A percentile compares a stretch with the other conserved stretches of the same genome.
Evolutionary conservation across 2,329 filamentous ascomycete genomes (phyloP).

Genomic region (Xylaria sp.): DNA sequence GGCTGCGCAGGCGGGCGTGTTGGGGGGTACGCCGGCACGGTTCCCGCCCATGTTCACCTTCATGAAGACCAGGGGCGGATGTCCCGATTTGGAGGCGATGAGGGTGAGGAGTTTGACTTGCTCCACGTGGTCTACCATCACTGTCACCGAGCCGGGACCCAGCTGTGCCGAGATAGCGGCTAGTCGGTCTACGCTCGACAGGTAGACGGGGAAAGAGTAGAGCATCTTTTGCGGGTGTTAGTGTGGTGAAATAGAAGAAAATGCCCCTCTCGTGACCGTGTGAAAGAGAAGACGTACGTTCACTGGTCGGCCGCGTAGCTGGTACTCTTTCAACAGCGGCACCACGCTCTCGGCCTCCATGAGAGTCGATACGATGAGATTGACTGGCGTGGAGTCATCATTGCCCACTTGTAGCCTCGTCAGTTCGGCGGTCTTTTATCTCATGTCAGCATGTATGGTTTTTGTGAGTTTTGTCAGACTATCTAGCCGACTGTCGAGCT

Average conservation of each 20-base stretch:
- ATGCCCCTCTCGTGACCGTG: background rate
- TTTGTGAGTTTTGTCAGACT: slow-evolving; percentile 3
- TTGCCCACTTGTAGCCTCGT: slow-evolving; percentile 76
- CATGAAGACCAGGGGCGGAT: slow-evolving; percentile 68
- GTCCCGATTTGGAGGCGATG: slow-evolving; percentile 55
- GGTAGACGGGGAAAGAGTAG: slow-evolving; percentile 76
- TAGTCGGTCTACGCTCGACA: slow-evolving; percentile 69
- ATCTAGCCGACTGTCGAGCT: background rate
- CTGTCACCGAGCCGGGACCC: slow-evolving; percentile 64
- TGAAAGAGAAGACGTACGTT: slow-evolving; percentile 60
- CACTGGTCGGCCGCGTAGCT: slow-evolving; percentile 61
- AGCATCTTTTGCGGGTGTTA: slow-evolving; percentile 59
- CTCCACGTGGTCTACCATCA: slow-evolving; percentile 75
- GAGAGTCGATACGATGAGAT: slow-evolving; percentile 79
- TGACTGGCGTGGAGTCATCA: slow-evolving; percentile 57
- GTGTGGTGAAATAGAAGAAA: background rate
- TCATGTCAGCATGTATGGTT: slow-evolving; percentile 20
- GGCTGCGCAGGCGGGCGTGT: slow-evolving; percentile 56
- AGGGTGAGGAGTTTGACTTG: slow-evolving; percentile 64
- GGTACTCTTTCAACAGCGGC: slow-evolving; percentile 68
- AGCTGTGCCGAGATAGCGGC: slow-evolving; percentile 65
- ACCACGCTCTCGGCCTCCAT: slow-evolving; percentile 75
- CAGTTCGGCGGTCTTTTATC: slow-evolving; percentile 67
- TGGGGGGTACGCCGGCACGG: slow-evolving; percentile 72
- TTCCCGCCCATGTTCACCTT: slow-evolving; percentile 80